These are phyloP conservation scores for Citrus inodora DNA, from an alignment of 345 rosid species.

Conservation along the genomic window DNA sequence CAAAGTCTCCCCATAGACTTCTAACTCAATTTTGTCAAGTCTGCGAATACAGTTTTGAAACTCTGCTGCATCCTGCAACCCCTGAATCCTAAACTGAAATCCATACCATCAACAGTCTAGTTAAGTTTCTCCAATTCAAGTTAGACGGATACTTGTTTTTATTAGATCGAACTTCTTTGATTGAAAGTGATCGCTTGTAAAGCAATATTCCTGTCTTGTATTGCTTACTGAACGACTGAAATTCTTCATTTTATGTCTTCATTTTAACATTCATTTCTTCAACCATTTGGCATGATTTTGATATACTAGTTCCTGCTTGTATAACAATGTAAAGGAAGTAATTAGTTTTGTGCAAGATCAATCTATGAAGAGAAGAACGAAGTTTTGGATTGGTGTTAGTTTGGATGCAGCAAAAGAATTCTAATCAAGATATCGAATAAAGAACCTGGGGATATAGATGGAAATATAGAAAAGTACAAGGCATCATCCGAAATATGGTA, in stretches of 20 bases:
- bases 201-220: background rate
- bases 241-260: background rate
- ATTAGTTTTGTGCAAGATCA: too few relatives aligned
- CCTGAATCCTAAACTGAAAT: background rate
- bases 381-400: too few relatives aligned
- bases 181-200: background rate
- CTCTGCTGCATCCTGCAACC: background rate
- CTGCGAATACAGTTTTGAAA: background rate
- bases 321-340: too few relatives aligned
- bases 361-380: too few relatives aligned
- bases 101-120: background rate
- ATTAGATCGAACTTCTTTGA: background rate
- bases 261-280: background rate
- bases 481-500: too few relatives aligned
- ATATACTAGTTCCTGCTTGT: too few relatives aligned
- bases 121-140: background rate
- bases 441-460: too few relatives aligned
- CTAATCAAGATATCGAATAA: too few relatives aligned
- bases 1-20: conserved; percentile 12
- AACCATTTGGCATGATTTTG: background rate
- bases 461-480: too few relatives aligned
- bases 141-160: background rate
- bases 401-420: too few relatives aligned
- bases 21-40: background rate
- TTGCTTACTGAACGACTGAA: background rate